These are phyloP conservation scores for Oryza officinalis DNA, from an alignment of 176 grass and related monocot species.

Conservation along the genomic window DNA sequence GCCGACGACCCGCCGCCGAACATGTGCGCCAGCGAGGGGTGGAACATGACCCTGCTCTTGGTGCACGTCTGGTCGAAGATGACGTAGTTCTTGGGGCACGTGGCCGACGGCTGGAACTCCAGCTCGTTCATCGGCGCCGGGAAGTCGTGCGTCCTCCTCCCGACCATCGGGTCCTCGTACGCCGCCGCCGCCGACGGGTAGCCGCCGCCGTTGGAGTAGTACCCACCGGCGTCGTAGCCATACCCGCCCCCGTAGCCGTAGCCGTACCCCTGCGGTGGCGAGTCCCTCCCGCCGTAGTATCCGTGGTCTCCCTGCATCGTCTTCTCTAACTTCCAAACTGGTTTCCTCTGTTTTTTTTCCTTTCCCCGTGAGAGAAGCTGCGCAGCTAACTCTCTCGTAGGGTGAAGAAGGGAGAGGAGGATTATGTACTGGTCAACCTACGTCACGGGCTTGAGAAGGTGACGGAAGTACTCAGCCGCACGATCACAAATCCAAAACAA, in stretches of 20 bases:
- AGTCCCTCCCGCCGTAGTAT: constrained; percentile 48
- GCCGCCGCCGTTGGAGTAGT: constrained; percentile 39
- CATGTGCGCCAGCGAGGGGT: constrained; percentile 77
- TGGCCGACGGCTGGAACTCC: constrained; percentile 89
- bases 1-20: constrained; percentile 48
- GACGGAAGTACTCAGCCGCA: constrained; percentile 66
- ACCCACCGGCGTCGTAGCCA: constrained; percentile 43
- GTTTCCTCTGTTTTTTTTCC: no score
- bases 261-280: constrained; percentile 54
- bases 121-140: constrained; percentile 71
- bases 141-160: constrained; percentile 63
- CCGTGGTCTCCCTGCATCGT: constrained; percentile 63
- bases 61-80: constrained; percentile 91
- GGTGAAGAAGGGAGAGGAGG: not conserved
- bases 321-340: no score
- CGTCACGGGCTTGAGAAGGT: constrained; percentile 65
- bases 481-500: not conserved
- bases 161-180: constrained; percentile 55
- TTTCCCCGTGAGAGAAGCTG: no score
- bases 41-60: constrained; percentile 93
- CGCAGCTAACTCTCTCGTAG: no score
- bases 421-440: constrained; percentile 35
- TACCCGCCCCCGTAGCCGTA: constrained; percentile 33
- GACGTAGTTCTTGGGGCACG: constrained; percentile 92
- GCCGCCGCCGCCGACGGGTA: constrained; percentile 38